Percentiles rank a stretch among this genome's conserved stretches.
phyloP scores from a whole-genome alignment of 2,329 filamentous ascomycete species.

The Cephalotrichum gorgonifer region DNA sequence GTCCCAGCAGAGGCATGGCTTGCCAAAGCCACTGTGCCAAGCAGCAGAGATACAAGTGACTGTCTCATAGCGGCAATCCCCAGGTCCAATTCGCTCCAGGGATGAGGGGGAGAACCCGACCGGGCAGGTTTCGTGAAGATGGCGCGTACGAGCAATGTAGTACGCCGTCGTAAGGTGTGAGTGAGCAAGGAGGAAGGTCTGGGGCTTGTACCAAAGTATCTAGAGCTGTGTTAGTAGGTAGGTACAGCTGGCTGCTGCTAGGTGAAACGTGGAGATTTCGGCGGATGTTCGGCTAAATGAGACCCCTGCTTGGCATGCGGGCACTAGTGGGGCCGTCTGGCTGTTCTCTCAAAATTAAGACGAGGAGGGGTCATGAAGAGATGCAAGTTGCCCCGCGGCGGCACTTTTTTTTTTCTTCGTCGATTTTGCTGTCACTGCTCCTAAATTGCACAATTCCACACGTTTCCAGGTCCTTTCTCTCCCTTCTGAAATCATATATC shows the following conservation, averaged over 20 bases:
- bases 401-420: neutral
- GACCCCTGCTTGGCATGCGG: neutral
- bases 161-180: too few relatives aligned
- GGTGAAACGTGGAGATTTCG: slow-evolving; percentile 4
- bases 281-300: neutral
- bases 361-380: neutral
- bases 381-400: neutral
- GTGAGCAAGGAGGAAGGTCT: neutral
- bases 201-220: neutral
- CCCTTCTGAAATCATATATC: neutral
- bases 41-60: slow-evolving; percentile 34
- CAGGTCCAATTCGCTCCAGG: neutral
- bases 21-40: slow-evolving; percentile 39
- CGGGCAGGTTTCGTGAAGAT: slow-evolving; percentile 1
- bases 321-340: too few relatives aligned
- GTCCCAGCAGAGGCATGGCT: slow-evolving; percentile 49
- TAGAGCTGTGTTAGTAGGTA: neutral
- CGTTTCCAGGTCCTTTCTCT: neutral
- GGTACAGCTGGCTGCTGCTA: neutral
- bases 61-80: slow-evolving; percentile 27
- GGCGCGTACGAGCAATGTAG: too few relatives aligned
- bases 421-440: too few relatives aligned
- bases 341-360: neutral
- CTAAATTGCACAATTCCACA: too few relatives aligned
- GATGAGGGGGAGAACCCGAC: neutral